Conservation (phyloP, 2,329 filamentous ascomycete species). For the Nigrograna mackinnonii region DNA sequence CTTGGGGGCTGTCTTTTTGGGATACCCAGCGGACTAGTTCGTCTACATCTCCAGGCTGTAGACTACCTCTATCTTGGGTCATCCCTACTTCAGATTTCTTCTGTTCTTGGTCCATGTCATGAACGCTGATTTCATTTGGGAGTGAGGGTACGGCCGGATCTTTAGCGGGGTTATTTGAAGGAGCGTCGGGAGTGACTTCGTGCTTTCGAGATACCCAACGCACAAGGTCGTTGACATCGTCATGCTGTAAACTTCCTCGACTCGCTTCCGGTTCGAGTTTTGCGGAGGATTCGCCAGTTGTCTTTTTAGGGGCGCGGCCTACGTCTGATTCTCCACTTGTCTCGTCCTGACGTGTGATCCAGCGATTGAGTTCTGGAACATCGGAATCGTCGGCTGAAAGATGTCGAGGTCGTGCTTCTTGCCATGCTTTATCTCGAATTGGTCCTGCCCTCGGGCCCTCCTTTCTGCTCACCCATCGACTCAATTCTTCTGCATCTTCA, state of each 20-base stretch:
- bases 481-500: constrained; percentile 23
- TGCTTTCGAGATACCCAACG: constrained; percentile 26
- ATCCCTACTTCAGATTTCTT: too few species aligned
- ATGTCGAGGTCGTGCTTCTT: constrained; percentile 7
- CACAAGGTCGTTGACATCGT: constrained; percentile 29
- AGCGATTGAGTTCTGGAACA: constrained; percentile 23
- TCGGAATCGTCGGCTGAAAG: constrained; percentile 20
- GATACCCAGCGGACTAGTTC: constrained; percentile 32
- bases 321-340: constrained; percentile 27
- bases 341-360: constrained; percentile 14
- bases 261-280: not conserved
- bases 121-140: too few species aligned
- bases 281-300: not conserved
- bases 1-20: constrained; percentile 8
- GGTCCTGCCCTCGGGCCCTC: constrained; percentile 24
- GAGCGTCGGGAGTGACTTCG: too few species aligned
- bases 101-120: too few species aligned
- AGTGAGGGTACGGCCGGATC: too few species aligned
- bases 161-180: too few species aligned
- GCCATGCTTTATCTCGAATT: constrained; percentile 12
- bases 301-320: constrained; percentile 7
- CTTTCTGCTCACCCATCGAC: constrained; percentile 26
- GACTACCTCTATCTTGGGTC: constrained; percentile 18
- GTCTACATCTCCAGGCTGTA: constrained; percentile 32
- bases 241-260: constrained; percentile 8